Percentiles rank a stretch among this genome's conserved stretches.
These are phyloP conservation scores for Ploettnerulaceae sp. DNA, from an alignment of 2,329 filamentous ascomycete species.

Conservation along the genomic window DNA sequence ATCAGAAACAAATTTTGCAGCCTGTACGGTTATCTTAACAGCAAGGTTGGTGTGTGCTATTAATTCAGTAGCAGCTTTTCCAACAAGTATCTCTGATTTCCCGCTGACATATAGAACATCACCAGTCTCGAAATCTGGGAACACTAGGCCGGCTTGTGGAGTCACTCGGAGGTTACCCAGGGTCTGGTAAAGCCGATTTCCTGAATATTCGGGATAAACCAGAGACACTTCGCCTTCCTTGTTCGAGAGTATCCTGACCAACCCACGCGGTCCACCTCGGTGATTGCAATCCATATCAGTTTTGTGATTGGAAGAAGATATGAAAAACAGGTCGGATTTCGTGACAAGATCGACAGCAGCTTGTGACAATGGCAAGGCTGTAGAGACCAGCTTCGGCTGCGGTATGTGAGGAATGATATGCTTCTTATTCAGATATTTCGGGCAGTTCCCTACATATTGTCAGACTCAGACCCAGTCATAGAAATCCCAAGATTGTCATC, in stretches of 20 bases:
- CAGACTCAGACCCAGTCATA: neutral
- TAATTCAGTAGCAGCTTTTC: slow-evolving; percentile 53
- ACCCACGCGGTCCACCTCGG: slow-evolving; percentile 69
- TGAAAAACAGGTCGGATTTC: slow-evolving; percentile 71
- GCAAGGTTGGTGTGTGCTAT: slow-evolving; percentile 69
- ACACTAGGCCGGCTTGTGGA: slow-evolving; percentile 61
- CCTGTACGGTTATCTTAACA: slow-evolving; percentile 59
- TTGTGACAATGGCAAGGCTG: slow-evolving; percentile 35
- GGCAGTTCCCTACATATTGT: slow-evolving; percentile 60
- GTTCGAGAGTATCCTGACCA: slow-evolving; percentile 64
- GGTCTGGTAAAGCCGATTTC: slow-evolving; percentile 79
- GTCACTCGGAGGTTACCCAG: slow-evolving; percentile 69
- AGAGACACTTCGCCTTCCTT: slow-evolving; percentile 42
- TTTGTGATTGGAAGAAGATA: slow-evolving; percentile 59
- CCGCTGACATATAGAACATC: slow-evolving; percentile 71
- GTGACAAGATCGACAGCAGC: slow-evolving; percentile 46
- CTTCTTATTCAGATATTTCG: slow-evolving; percentile 81
- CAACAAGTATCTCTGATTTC: slow-evolving; percentile 59
- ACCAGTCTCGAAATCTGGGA: slow-evolving; percentile 71
- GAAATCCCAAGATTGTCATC: neutral
- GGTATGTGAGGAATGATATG: slow-evolving; percentile 52
- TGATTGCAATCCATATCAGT: slow-evolving; percentile 79
- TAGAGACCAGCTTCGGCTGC: slow-evolving; percentile 46
- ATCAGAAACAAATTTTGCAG: slow-evolving; percentile 56
- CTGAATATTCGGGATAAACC: slow-evolving; percentile 76